phyloP scores from a whole-genome alignment of 2,329 filamentous ascomycete genomes.

The Aspergillus floridensis region DNA sequence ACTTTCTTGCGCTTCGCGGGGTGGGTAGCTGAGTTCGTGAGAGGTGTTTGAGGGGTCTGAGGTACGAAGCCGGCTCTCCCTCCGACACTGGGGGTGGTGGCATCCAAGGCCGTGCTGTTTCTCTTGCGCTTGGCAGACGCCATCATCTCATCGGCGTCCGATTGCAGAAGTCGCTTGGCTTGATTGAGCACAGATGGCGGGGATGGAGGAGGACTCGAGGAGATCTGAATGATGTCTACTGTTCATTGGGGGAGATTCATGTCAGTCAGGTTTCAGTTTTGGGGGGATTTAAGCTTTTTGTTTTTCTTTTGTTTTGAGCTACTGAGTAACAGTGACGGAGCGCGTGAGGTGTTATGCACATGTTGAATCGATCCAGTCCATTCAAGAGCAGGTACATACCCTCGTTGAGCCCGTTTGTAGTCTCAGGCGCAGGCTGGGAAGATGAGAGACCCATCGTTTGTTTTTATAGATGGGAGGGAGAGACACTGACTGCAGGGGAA shows the following conservation, averaged over 20 bases:
- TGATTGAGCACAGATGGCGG: background rate
- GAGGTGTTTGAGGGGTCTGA: background rate
- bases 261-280: background rate
- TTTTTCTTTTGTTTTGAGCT: background rate
- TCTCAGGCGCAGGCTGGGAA: background rate
- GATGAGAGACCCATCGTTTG: background rate
- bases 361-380: background rate
- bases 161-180: background rate
- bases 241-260: background rate
- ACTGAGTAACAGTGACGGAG: background rate
- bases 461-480: background rate
- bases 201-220: background rate
- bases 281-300: no score
- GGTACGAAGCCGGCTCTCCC: background rate
- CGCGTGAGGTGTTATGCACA: background rate
- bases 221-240: background rate
- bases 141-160: background rate
- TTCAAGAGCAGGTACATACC: background rate
- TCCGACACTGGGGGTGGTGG: background rate
- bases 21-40: slow-evolving; percentile 12
- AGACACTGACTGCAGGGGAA: no score
- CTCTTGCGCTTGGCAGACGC: background rate
- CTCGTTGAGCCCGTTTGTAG: background rate
- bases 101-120: background rate
- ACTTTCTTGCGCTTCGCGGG: slow-evolving; percentile 30